phyloP scores from a whole-genome alignment of 176 grass and related monocot genomes.

The Saccharum officinarum region DNA sequence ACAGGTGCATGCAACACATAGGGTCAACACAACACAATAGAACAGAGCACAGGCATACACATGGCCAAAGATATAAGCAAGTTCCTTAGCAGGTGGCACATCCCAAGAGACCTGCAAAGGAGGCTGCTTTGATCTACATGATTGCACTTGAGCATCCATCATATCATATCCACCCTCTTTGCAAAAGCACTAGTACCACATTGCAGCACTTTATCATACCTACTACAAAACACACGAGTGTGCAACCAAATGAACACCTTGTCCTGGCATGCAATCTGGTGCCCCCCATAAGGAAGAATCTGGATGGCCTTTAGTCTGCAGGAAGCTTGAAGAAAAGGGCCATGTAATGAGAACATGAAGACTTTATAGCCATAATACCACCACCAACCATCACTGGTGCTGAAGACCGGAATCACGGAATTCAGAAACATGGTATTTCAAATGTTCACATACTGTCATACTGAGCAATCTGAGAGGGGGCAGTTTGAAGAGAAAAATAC shows the following conservation, averaged over 20 bases:
- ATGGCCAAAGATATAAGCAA: slow-evolving; percentile 21
- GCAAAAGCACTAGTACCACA: slow-evolving; percentile 30
- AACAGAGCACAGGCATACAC: neutral
- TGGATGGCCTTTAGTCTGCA: slow-evolving; percentile 15
- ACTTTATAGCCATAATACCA: neutral
- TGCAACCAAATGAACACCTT: slow-evolving; percentile 22
- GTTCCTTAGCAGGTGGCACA: slow-evolving; percentile 33
- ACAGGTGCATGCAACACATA: neutral
- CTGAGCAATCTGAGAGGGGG: neutral
- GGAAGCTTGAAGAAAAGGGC: slow-evolving; percentile 1
- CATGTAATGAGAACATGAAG: neutral
- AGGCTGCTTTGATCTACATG: slow-evolving; percentile 31
- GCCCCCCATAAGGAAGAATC: slow-evolving; percentile 22
- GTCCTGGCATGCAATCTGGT: neutral
- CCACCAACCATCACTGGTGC: neutral
- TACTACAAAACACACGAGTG: neutral
- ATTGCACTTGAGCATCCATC: slow-evolving; percentile 25
- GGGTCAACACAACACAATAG: neutral
- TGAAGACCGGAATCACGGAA: slow-evolving; percentile 1
- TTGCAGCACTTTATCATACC: neutral
- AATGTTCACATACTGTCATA: neutral
- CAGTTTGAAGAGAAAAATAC: neutral
- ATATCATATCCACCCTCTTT: slow-evolving; percentile 24
- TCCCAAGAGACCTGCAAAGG: slow-evolving; percentile 12
- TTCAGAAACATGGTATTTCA: neutral